Evolutionary conservation across 805 yeast genomes (phyloP).

Genomic region (Metschnikowia noctiluminum): DNA sequence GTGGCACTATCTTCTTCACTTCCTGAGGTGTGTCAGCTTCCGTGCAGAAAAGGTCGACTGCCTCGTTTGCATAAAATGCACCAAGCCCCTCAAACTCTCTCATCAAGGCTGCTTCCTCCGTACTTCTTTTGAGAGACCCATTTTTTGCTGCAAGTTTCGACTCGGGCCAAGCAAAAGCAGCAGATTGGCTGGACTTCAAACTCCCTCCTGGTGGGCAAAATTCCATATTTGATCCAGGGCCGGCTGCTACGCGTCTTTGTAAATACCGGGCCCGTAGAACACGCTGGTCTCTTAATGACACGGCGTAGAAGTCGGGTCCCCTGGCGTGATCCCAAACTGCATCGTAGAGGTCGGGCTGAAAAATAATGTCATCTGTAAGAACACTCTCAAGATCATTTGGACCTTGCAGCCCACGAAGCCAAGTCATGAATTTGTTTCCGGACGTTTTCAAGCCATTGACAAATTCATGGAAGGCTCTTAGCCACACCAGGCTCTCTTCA

Average conservation of each 20-base stretch:
- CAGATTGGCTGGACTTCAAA: too few relatives aligned
- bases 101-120: background rate
- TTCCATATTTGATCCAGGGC: background rate
- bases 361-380: too few relatives aligned
- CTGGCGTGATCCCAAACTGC: background rate
- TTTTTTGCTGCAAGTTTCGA: background rate
- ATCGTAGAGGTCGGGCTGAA: background rate
- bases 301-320: background rate
- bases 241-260: background rate
- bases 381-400: too few relatives aligned
- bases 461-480: background rate
- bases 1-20: background rate
- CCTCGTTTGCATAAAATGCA: background rate
- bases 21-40: background rate
- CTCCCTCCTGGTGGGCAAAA: background rate
- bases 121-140: background rate
- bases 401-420: background rate
- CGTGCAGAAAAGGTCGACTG: background rate
- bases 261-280: background rate
- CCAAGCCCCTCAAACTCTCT: slow-evolving; percentile 1
- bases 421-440: background rate
- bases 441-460: background rate
- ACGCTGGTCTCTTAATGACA: background rate
- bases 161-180: background rate
- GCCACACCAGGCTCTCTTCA: background rate